Conservation (phyloP, 768 basidiomycete genomes). For the Tylopilus felleus region DNA sequence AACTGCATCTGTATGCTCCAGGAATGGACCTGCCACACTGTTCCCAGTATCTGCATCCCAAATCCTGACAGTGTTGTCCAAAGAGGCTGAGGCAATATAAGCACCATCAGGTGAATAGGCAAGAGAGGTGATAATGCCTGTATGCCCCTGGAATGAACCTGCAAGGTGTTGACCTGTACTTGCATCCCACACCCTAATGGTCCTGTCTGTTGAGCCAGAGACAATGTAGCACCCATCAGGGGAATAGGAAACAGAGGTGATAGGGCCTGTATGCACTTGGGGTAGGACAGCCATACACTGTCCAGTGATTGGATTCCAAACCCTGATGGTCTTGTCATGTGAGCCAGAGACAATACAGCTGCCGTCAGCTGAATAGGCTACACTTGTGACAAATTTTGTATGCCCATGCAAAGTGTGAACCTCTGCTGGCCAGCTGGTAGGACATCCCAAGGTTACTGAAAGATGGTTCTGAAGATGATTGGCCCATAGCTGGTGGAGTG, state of each 20-base stretch:
- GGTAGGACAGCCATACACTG: conserved; percentile 9
- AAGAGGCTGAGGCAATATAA: conserved; percentile 22
- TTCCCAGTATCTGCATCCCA: conserved; percentile 17
- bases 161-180: conserved; percentile 9
- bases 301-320: conserved; percentile 18
- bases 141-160: conserved; percentile 14
- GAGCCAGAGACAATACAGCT: conserved; percentile 28
- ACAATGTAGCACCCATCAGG: conserved; percentile 23
- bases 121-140: neutral
- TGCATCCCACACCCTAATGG: conserved; percentile 23
- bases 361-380: conserved; percentile 24
- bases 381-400: conserved; percentile 6
- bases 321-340: conserved; percentile 15
- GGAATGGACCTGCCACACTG: neutral
- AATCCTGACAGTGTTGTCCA: conserved; percentile 11
- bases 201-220: conserved; percentile 12
- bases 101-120: conserved; percentile 19
- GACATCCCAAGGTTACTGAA: conserved; percentile 8
- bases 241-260: conserved; percentile 18
- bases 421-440: conserved; percentile 15
- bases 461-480: conserved; percentile 16
- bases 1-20: neutral
- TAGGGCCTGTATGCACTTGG: neutral
- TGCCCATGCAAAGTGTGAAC: conserved; percentile 15
- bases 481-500: conserved; percentile 24